phyloP scores from a whole-genome alignment of 2,329 filamentous ascomycete species.

The Simplicillium sp. region DNA sequence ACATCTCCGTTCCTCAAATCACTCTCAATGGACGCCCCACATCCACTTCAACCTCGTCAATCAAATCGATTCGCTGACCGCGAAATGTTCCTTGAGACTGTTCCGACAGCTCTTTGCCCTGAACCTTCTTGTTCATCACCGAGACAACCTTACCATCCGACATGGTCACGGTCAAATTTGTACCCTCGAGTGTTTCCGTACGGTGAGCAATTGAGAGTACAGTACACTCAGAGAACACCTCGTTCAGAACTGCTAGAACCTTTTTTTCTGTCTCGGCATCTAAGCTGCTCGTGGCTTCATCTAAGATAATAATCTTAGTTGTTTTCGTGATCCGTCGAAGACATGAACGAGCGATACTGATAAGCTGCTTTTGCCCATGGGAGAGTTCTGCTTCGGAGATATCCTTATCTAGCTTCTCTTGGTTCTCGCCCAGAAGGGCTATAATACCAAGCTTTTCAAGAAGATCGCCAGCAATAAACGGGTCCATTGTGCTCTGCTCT shows the following conservation, averaged over 20 bases:
- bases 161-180: too few relatives aligned
- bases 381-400: neutral
- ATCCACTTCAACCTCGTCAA: too few relatives aligned
- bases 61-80: too few relatives aligned
- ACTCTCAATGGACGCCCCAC: too few relatives aligned
- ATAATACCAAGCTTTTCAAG: neutral
- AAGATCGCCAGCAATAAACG: too few relatives aligned
- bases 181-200: too few relatives aligned
- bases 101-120: too few relatives aligned
- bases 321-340: neutral
- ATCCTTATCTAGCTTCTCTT: neutral
- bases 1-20: too few relatives aligned
- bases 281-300: neutral
- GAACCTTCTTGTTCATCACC: too few relatives aligned
- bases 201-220: slow-evolving; percentile 5
- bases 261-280: neutral
- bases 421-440: neutral
- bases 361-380: neutral
- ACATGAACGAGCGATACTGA: neutral
- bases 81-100: too few relatives aligned
- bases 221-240: neutral
- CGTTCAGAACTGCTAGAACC: neutral
- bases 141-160: too few relatives aligned
- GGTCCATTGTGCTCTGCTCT: too few relatives aligned
- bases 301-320: neutral